These are phyloP conservation scores for Diaporthe citri DNA, from an alignment of 2,329 filamentous ascomycete genomes.

Conservation along the genomic window DNA sequence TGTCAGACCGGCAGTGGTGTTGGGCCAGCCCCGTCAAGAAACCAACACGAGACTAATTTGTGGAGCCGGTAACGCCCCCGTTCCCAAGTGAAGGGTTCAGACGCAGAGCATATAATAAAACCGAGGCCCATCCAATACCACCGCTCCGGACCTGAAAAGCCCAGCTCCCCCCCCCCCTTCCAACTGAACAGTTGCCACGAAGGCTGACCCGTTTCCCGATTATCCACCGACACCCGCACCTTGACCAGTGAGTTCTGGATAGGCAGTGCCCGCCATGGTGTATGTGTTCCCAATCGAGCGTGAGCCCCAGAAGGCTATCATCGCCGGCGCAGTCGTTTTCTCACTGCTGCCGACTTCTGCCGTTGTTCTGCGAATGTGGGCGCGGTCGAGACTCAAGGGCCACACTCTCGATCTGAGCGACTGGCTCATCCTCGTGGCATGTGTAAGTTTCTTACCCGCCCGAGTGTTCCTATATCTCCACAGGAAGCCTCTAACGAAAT, in stretches of 20 bases:
- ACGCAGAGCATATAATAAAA: not conserved
- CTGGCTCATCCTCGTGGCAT: constrained; percentile 19
- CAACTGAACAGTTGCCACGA: constrained; percentile 1
- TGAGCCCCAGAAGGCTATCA: constrained; percentile 5
- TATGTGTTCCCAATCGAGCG: constrained; percentile 20
- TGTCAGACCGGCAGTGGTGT: not conserved
- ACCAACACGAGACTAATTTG: not conserved
- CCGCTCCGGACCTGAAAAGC: not conserved
- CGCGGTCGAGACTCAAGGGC: not conserved
- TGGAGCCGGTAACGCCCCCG: constrained; percentile 1
- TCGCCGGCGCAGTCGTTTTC: constrained; percentile 21
- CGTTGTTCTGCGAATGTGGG: constrained; percentile 9
- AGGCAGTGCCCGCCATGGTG: constrained; percentile 1
- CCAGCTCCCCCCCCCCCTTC: not conserved
- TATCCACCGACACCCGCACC: not conserved
- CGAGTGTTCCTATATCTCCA: not conserved
- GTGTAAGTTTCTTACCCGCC: constrained; percentile 1
- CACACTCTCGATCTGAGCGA: not conserved
- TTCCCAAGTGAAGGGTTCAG: constrained; percentile 4
- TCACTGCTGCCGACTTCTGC: not conserved
- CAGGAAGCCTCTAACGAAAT: not conserved
- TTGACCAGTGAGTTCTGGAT: constrained; percentile 2
- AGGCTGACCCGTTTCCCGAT: not conserved
- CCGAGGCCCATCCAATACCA: not conserved
- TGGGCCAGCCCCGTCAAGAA: not conserved